Evolutionary conservation across 2,329 filamentous ascomycete genomes (phyloP).

Genomic region (Fusarium sambucinum): DNA sequence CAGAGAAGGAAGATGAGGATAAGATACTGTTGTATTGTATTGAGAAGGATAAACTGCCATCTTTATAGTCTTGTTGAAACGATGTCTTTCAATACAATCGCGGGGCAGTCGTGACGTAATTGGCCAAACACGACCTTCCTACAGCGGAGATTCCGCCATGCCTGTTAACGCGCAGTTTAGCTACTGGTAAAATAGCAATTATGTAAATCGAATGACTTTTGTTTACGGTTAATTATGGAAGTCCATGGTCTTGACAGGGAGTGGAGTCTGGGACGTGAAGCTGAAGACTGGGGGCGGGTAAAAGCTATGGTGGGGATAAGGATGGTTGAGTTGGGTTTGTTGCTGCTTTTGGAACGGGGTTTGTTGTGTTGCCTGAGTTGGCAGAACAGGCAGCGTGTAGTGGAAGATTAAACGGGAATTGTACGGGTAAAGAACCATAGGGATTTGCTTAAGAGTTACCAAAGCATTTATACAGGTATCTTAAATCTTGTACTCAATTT

Average conservation of each 20-base stretch:
- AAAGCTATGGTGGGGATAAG: conserved; percentile 2
- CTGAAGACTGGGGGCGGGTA: background rate
- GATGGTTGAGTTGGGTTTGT: background rate
- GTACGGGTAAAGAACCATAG: no score
- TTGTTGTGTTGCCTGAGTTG: background rate
- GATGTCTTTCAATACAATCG: conserved; percentile 3
- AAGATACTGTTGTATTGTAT: background rate
- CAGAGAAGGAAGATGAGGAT: background rate
- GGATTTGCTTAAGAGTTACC: no score
- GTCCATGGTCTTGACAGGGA: background rate
- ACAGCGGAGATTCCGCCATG: conserved; percentile 22
- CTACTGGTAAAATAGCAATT: background rate
- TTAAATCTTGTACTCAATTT: no score
- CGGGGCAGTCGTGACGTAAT: conserved; percentile 43
- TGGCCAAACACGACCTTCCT: background rate
- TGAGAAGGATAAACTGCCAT: background rate
- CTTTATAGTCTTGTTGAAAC: conserved; percentile 16
- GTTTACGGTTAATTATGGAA: conserved; percentile 13
- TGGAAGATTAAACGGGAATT: no score
- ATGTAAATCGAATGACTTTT: background rate
- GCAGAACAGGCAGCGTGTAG: background rate
- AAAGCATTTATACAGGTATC: no score
- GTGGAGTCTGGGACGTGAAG: conserved; percentile 7
- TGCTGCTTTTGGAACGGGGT: conserved; percentile 2
- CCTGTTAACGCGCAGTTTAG: background rate